phyloP scores from a whole-genome alignment of 208 protist species.

The Trypanosoma brucei region DNA sequence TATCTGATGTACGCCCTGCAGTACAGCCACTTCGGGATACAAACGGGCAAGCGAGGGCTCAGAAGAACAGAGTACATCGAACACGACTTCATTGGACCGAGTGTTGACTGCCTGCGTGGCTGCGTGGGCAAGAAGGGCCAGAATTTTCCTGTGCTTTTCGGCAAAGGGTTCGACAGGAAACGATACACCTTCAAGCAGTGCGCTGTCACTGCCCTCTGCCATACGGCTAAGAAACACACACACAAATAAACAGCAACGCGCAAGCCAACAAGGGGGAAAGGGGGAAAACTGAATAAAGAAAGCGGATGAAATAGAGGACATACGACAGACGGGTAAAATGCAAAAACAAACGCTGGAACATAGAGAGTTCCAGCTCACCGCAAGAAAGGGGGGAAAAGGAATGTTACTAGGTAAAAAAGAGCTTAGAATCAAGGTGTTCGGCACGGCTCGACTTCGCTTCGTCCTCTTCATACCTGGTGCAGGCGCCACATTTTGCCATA shows the following conservation, averaged over 20 bases:
- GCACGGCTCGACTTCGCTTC: too few relatives aligned
- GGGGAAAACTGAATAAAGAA: too few relatives aligned
- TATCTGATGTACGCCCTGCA: slow-evolving; percentile 41
- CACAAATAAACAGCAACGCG: not conserved
- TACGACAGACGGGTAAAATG: too few relatives aligned
- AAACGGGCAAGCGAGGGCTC: slow-evolving; percentile 9
- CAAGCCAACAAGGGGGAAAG: too few relatives aligned
- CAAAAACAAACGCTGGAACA: too few relatives aligned
- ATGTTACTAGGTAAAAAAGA: too few relatives aligned
- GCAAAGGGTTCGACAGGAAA: slow-evolving; percentile 20
- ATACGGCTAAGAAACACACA: not conserved
- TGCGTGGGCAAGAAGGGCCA: slow-evolving; percentile 39
- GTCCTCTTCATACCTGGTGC: too few relatives aligned
- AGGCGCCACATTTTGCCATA: too few relatives aligned
- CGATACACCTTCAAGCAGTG: not conserved
- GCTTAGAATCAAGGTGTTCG: too few relatives aligned
- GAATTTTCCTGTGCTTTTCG: slow-evolving; percentile 29
- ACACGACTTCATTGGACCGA: slow-evolving; percentile 19
- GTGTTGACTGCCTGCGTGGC: slow-evolving; percentile 25
- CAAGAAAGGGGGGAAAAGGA: too few relatives aligned
- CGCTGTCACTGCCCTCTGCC: not conserved
- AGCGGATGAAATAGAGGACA: too few relatives aligned
- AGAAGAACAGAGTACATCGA: slow-evolving; percentile 20
- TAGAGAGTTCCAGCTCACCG: too few relatives aligned
- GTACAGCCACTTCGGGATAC: slow-evolving; percentile 59